Evolutionary conservation across 129 eudicot genomes (phyloP), one percentile per base, ranked within the genome.

Genomic region (Pseudognaphalium luteoalbum): DNA sequence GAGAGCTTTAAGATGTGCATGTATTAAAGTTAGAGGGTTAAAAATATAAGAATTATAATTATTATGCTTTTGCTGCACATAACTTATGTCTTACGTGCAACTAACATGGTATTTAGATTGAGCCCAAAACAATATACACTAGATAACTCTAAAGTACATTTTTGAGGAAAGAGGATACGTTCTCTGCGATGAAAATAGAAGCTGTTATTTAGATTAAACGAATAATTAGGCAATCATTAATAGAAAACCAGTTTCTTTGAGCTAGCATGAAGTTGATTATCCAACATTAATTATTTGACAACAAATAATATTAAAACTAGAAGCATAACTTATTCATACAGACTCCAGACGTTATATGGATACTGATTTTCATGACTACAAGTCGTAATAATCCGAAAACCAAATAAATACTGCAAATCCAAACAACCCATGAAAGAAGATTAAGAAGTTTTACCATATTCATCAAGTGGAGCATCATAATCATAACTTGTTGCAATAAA

Each of bases 381-480:
- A 17, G 21, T 54, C 9, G 22, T 54, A 54, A 54, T 17, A 54
- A 54, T 54, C 47, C 3, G 4, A 41, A 8, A 41, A 41, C 47
- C 58, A 51, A 5, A 3, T 51, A 17, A 29, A 19, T 19, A 57
- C 19, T 57, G 62, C 9, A 54, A 54, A 54, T 50, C 64, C 16
- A 60, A 37, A 21, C 37, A 61, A 42, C 41, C 61, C 42, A 14
- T 1, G 42, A 52, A 54, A 34, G 4, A 76, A 76, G 71, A 58
- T 28, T 69, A 57, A 77, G 10, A 37, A 10, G 25, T 17, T 90
- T 42, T 91, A 94, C 99, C 99, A 73, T 91, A 95, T 81, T 95
- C 99, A 82, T 95, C 96, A 35, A 95, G 79, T 51, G 99, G 99
- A 81, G 99, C 99, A 80, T 95, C 99, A 84, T 95, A 95, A 78